Base-by-base conservation (phyloP, 352 stramenopile species). In the Phytophthora quininea region DNA sequence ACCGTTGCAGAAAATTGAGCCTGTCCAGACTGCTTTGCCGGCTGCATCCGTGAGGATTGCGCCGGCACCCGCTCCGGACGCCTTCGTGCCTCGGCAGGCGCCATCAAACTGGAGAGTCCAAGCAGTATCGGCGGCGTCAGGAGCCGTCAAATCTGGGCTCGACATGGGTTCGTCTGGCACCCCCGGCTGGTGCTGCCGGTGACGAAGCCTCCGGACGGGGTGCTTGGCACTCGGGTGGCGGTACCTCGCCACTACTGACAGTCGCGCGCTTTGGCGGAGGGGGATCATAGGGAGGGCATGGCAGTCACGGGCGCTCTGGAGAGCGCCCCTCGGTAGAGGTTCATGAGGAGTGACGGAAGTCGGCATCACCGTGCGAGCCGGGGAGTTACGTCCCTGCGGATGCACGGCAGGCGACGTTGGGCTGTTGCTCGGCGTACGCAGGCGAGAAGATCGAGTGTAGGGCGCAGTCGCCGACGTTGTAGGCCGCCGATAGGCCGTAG, bases 311-410 rank as follows among this genome's bases (percentile, higher is more conserved):
- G 19, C 19, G 19, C 19, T 24, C 19, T 24, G 19, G 19, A 24
- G 19, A 24, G 19, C 19, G 24, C 6, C 45, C n/a, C n/a, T 50
- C 5, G 15, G 45, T 50, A 30, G 45, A 9, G 8, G 24, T 50
- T 50, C 45, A 9, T 8, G 45, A 5, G 45, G 45, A 50, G 45
- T 50, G 45, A 50, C n/a, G 45, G 45, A 50, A 15, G 45, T 10
- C 45, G 24, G 6, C 6, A 15, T 50, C 45, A 15, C 8, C 24
- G 45, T 15, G 24, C 45, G 24, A 50, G 45, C 45, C 45, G 24
- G 45, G 19, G 45, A 50, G 45, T 50, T 50, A 19, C 45, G 15
- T 50, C 45, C 45, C 6, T 50, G 45, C 45, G 45, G 45, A 50
- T 50, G 45, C 24, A 15, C 45, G 24, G 8, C 45, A 15, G 45